Evolutionary conservation across 148 eudicot genomes (phyloP), one percentile per base, ranked within the genome.

Genomic region (Chenopodium quinoa): DNA sequence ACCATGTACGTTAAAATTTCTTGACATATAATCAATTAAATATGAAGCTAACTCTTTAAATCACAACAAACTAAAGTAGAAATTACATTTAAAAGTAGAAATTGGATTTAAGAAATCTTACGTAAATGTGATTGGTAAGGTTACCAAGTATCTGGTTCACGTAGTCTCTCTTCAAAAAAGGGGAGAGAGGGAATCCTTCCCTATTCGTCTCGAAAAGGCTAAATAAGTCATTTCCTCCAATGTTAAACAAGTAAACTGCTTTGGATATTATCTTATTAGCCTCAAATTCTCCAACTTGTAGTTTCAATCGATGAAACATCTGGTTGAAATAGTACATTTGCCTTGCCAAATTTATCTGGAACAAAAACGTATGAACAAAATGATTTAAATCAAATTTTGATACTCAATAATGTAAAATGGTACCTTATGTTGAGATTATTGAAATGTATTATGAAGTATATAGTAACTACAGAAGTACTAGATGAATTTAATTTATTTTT

Each of bases 141-240:
- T 88, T 88, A 47, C 84, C 89, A 44, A 88, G 80, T 46, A 88
- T 81, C 77, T 76, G 84, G 70, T 69, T 54, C 70, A 86, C 77
- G 79, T 82, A 86, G 9, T 56, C 20, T 3, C 23, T 73, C 50
- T 80, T 80, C 71, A 3, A n/a, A 23, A 3, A 48, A 47, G 56
- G 47, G 29, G 84, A 79, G 12, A 79, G 19, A n/a, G 47, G 78
- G 52, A 71, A 77, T 14, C 25, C 79, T 11, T 23, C 77, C 12
- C 47, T 60, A 69, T 76, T 83, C 17, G 29, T 2, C 4, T 64
- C n/a, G 66, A 81, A 72, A n/a, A 85, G 84, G 73, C 63, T 77
- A 29, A 71, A 63, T 58, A 82, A 86, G 76, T 88, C 91, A 63
- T 86, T 86, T 17, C 84, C 82, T 1, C 91, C 89, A 1, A 88